Conservation (phyloP, 2,329 filamentous ascomycete species). For the Sclerotinia spermophila region DNA sequence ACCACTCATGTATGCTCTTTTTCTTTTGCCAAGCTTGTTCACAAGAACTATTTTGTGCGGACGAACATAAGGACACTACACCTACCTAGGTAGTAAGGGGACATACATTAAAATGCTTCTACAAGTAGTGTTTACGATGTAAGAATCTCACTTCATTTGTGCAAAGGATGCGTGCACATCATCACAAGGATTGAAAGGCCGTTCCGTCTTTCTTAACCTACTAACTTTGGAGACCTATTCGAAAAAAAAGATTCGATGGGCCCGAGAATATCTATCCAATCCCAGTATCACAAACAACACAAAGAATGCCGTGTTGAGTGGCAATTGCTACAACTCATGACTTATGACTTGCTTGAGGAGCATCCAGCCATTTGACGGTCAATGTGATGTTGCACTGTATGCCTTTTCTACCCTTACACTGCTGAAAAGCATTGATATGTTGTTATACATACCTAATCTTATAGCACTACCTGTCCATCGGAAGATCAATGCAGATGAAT, state of each 20-base stretch:
- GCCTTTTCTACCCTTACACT: not conserved
- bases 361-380: not conserved
- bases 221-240: not conserved
- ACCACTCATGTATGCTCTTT: not conserved
- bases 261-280: constrained; percentile 2
- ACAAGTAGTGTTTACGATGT: too few relatives aligned
- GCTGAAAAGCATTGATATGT: constrained; percentile 6
- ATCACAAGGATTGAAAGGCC: not conserved
- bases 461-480: constrained; percentile 9
- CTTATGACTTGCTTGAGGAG: not conserved
- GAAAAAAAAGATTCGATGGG: not conserved
- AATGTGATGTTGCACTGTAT: not conserved
- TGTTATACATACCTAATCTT: constrained; percentile 15
- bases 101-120: not conserved
- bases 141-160: not conserved
- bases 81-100: not conserved
- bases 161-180: not conserved
- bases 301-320: constrained; percentile 3
- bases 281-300: constrained; percentile 1
- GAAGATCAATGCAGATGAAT: constrained; percentile 9
- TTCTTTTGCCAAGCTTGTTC: not conserved
- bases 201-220: not conserved
- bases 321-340: constrained; percentile 2
- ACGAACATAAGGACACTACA: not conserved
- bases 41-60: constrained; percentile 1